Base-by-base conservation (phyloP, 805 yeast species). In the Debaryomyces maramus region DNA sequence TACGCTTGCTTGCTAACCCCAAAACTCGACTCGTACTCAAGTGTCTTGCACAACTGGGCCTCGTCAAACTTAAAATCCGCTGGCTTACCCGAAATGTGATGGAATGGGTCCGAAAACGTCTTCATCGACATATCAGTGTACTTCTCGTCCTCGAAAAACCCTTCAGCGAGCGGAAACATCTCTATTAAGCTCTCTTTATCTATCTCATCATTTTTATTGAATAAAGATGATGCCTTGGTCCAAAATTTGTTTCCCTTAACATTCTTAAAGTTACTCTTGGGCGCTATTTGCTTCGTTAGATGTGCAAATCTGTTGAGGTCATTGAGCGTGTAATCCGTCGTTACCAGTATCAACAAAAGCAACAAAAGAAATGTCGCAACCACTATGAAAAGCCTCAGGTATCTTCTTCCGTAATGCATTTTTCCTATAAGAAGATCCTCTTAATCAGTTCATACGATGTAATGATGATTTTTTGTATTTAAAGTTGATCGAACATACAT, bases 101-200 rank as follows among this genome's bases (percentile, higher is more conserved):
- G 32, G 19, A 33, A 41, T 4, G 61, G 58, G 38, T 55, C 61
- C 9, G 53, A 44, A 24, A 41, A 56, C 1, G 48, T 44, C 4
- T 34, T 42, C 29, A 56, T 18, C n/a, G 29, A 15, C 26, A 27
- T 23, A 20, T 17, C n/a, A 30, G 24, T 9, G 23, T 38, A 46
- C 10, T 32, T 13, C 9, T 16, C 14, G 16, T 23, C 32, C 13
- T 31, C 17, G 7, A 40, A 14, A 13, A 48, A 28, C 6, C 13
- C 13, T 2, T 17, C 27, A 13, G 32, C 21, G 9, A 45, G 22
- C 7, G 53, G 55, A 24, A 48, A 36, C 5, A 19, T 28, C 15
- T 34, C 15, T 6, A 21, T 20, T 10, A 32, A 24, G 6, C 6
- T 10, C 13, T 24, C n/a, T 9, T 32, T 34, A 19, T 23, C 31